These are phyloP conservation scores for Astrothelium subdiscretum DNA, from an alignment of 495 filamentous ascomycete species.

Conservation along the genomic window DNA sequence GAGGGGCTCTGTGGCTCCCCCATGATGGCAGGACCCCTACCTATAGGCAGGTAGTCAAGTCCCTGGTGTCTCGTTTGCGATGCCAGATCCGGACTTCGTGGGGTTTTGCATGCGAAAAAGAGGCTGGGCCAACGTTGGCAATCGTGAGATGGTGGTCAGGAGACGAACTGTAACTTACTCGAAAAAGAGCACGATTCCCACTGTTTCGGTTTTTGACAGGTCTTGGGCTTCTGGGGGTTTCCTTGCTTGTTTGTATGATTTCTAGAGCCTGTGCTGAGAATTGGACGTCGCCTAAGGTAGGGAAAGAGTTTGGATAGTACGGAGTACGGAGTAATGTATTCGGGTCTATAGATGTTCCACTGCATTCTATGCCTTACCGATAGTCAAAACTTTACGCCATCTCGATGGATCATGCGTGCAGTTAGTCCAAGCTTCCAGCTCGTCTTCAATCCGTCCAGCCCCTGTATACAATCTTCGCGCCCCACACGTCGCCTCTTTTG, in stretches of 20 bases:
- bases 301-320: no score
- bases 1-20: no score
- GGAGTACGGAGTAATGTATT: no score
- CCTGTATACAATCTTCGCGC: constrained; percentile 64
- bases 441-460: constrained; percentile 47
- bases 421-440: background rate
- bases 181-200: background rate
- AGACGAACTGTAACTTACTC: background rate
- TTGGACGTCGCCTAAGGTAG: no score
- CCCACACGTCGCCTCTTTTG: constrained; percentile 70
- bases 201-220: background rate
- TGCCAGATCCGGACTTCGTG: background rate
- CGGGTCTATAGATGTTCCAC: background rate
- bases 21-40: no score
- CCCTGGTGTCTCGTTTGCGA: no score
- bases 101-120: background rate
- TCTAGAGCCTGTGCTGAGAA: no score
- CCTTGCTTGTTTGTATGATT: no score
- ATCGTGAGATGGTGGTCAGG: background rate
- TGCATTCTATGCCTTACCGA: background rate
- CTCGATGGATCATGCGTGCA: background rate
- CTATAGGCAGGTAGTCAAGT: no score
- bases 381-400: background rate
- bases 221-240: background rate
- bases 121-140: background rate